Evolutionary conservation across 805 yeast species (phyloP), one percentile per base, ranked within the genome.

Genomic region (Nakazawaea pomicola): DNA sequence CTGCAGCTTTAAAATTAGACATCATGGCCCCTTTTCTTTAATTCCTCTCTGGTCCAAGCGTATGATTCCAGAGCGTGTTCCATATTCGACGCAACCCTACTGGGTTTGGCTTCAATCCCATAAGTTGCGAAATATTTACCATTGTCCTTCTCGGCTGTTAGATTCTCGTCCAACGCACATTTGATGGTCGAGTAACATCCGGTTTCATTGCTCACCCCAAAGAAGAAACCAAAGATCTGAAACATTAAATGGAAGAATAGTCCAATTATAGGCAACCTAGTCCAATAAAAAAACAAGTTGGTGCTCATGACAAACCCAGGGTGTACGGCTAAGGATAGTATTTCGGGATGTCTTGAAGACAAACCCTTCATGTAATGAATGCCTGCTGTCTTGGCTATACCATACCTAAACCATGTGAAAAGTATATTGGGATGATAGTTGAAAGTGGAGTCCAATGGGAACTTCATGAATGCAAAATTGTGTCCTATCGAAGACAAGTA

Each of bases 281-380:
- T 84, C 80, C 89, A 83, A 55, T 83, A 84, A 34, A 82, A 68
- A 55, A 83, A 83, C 35, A 83, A 58, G 49, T 82, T 81, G 2
- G 95, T 80, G 51, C 80, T 79, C 84, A 87, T 80, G n/a, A 85
- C 86, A 48, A 85, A 72, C 0, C 96, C 96, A 0, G 95, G 95
- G 52, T 86, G 90, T 3, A 85, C 84, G 2, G 87, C 70, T 28
- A 76, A 58, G 43, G 80, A 77, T 29, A 80, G 57, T 8, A 86
- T 67, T 15, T 76, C 69, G 0, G 95, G 93, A 54, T 84, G 71
- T 44, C 79, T 70, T 28, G 76, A 64, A 0, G 91, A 75, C 17
- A 87, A 59, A 57, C 78, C 67, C 49, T 77, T 77, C 52, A 78
- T 72, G 52, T 78, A 74, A 50, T 87, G 96, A 33, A 86, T 85